Conservation (phyloP, 768 basidiomycete genomes). For the Leccinum variicolor region DNA sequence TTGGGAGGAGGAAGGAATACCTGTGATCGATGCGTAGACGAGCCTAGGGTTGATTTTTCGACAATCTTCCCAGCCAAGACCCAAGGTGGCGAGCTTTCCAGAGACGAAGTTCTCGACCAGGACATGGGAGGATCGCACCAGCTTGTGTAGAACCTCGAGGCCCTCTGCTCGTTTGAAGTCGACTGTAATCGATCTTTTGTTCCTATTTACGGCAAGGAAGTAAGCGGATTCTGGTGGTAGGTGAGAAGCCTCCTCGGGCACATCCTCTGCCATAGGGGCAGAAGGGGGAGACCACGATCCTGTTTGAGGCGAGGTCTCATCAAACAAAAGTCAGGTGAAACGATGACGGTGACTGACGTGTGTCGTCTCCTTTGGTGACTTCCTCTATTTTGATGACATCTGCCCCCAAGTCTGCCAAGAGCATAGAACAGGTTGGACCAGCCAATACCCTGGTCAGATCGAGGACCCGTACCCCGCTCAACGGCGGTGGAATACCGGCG, state of each 20-base stretch:
- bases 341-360: slow-evolving; percentile 46
- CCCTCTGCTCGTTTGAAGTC: slow-evolving; percentile 83
- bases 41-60: slow-evolving; percentile 70
- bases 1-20: slow-evolving; percentile 36
- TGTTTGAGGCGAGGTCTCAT: slow-evolving; percentile 25
- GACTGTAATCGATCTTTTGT: slow-evolving; percentile 85
- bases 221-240: slow-evolving; percentile 91
- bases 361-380: slow-evolving; percentile 81
- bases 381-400: slow-evolving; percentile 95
- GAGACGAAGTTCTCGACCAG: slow-evolving; percentile 87
- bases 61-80: slow-evolving; percentile 85
- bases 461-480: slow-evolving; percentile 77
- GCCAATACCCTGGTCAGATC: slow-evolving; percentile 90
- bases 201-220: slow-evolving; percentile 84
- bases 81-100: slow-evolving; percentile 81
- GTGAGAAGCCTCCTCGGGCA: slow-evolving; percentile 53
- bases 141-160: slow-evolving; percentile 64
- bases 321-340: slow-evolving; percentile 9
- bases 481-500: slow-evolving; percentile 67
- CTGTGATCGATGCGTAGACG: slow-evolving; percentile 88
- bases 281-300: slow-evolving; percentile 68
- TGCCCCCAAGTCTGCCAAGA: slow-evolving; percentile 88
- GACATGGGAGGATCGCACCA: slow-evolving; percentile 75
- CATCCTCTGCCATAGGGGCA: slow-evolving; percentile 45
- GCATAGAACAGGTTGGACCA: slow-evolving; percentile 91